These are phyloP conservation scores for Fraxinus pennsylvanica DNA, from an alignment of 257 asterid species.

Conservation along the genomic window DNA sequence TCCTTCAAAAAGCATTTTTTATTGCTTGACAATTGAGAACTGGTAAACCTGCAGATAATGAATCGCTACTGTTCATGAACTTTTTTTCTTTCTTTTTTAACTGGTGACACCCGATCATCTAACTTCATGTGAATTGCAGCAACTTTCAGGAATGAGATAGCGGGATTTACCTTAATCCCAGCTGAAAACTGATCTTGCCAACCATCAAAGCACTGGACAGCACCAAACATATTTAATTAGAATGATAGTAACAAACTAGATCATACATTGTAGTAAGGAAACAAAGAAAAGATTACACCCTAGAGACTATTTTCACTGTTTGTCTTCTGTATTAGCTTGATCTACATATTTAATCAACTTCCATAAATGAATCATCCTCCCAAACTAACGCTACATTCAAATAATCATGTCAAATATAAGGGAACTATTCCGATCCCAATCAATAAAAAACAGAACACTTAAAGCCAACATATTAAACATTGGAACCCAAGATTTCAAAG, in stretches of 20 bases:
- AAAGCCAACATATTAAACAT: not conserved
- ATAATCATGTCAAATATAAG: conserved; percentile 10
- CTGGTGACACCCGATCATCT: conserved; percentile 17
- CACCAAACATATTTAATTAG: conserved; percentile 27
- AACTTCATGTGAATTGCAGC: conserved; percentile 1
- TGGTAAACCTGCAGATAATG: not conserved
- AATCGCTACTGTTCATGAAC: not conserved
- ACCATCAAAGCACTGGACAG: conserved; percentile 61
- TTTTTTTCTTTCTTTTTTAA: conserved; percentile 1
- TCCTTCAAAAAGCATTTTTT: not conserved
- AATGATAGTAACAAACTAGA: conserved; percentile 17
- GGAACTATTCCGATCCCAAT: conserved; percentile 4
- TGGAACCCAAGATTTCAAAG: not conserved
- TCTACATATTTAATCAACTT: conserved; percentile 10
- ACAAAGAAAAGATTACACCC: conserved; percentile 16
- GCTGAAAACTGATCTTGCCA: conserved; percentile 85
- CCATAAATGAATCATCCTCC: conserved; percentile 12
- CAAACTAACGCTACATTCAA: conserved; percentile 14
- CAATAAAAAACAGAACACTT: not conserved
- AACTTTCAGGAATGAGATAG: conserved; percentile 10
- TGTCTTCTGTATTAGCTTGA: conserved; percentile 18
- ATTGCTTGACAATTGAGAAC: not conserved
- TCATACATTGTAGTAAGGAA: conserved; percentile 11
- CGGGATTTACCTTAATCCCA: conserved; percentile 72
- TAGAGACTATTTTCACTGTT: conserved; percentile 14